Conservation (phyloP, 139 green algal genomes). For the Zygnema circumcarinatum region DNA sequence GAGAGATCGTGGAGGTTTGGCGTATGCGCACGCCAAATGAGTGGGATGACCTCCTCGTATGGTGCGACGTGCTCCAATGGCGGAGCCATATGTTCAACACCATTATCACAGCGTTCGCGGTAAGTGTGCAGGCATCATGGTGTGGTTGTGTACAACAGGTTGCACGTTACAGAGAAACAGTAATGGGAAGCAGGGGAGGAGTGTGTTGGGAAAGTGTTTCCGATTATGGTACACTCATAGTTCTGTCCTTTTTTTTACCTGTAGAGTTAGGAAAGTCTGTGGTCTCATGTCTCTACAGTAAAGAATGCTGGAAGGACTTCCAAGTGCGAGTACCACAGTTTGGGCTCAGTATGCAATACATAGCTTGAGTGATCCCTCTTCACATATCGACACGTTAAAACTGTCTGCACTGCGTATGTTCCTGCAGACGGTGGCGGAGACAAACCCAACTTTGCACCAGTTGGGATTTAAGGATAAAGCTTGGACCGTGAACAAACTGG, state of each 20-base stretch:
- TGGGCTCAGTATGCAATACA: no score
- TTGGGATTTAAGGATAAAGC: constrained; percentile 86
- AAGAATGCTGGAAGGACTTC: no score
- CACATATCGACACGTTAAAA: background rate
- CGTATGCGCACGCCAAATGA: constrained; percentile 91
- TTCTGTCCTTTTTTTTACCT: no score
- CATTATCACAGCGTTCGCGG: constrained; percentile 87
- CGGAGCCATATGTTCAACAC: constrained; percentile 96
- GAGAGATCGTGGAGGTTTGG: constrained; percentile 92
- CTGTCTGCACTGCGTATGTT: background rate
- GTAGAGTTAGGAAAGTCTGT: no score
- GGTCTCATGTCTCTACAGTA: no score
- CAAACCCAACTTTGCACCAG: constrained; percentile 71
- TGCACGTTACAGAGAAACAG: no score
- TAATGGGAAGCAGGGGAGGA: no score
- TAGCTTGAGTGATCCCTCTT: constrained; percentile 18
- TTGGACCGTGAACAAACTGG: constrained; percentile 94
- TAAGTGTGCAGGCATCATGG: no score
- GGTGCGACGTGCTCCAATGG: constrained; percentile 94
- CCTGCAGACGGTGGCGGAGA: background rate
- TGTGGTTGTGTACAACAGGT: no score
- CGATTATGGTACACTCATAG: no score
- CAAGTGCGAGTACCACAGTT: no score
- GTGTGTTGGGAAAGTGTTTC: no score
- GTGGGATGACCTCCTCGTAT: constrained; percentile 89